Evolutionary conservation across 106 monocot genomes (phyloP).

Genomic region (Posidonia australis): DNA sequence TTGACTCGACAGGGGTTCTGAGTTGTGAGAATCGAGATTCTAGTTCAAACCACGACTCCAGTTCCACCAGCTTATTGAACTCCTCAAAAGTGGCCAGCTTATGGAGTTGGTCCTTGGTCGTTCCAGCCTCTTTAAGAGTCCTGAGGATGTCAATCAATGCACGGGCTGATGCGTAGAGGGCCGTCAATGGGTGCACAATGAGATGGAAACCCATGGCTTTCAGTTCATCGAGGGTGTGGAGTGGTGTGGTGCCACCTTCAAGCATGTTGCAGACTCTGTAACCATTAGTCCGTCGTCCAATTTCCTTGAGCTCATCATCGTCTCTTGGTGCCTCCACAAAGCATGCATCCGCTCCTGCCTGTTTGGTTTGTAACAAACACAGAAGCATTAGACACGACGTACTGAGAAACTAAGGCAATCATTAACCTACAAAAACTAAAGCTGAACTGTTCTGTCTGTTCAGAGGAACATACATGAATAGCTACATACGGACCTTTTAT

Average conservation of each 20-base stretch:
- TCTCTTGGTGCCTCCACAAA: slow-evolving; percentile 61
- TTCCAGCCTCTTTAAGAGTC: slow-evolving; percentile 38
- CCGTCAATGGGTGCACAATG: slow-evolving; percentile 40
- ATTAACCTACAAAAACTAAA: no score
- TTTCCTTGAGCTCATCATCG: slow-evolving; percentile 44
- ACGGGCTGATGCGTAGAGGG: slow-evolving; percentile 43
- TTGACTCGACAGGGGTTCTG: no score
- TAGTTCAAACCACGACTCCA: no score
- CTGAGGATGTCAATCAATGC: slow-evolving; percentile 35
- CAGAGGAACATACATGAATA: no score
- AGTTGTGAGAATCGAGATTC: no score
- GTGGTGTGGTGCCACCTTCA: slow-evolving; percentile 48
- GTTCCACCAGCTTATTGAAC: slow-evolving; percentile 26
- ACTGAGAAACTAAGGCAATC: no score
- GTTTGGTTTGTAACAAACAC: not conserved
- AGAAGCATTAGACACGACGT: not conserved
- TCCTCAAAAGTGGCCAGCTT: slow-evolving; percentile 56
- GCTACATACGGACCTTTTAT: no score
- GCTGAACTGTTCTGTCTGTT: no score
- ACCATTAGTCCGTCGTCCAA: slow-evolving; percentile 33
- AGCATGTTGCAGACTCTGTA: slow-evolving; percentile 60
- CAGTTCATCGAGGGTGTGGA: slow-evolving; percentile 53
- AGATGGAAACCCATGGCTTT: slow-evolving; percentile 67
- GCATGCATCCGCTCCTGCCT: slow-evolving; percentile 69
- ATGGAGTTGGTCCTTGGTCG: slow-evolving; percentile 36